Evolutionary conservation across 768 basidiomycete genomes (phyloP).

Genomic region (Coprinopsis sp.): DNA sequence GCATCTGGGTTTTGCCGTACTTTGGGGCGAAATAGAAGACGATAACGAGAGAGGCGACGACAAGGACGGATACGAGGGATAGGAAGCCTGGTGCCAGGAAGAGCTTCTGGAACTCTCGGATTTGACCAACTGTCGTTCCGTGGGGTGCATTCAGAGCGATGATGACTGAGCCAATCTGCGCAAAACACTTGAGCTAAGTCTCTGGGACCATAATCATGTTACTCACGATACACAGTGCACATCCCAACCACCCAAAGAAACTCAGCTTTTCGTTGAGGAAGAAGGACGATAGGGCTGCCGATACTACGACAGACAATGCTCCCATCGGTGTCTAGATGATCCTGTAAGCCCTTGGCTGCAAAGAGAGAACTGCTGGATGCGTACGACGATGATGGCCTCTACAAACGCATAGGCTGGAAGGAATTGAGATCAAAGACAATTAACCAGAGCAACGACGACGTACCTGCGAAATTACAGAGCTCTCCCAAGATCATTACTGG

Average conservation of each 20-base stretch:
- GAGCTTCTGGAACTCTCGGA: slow-evolving; percentile 65
- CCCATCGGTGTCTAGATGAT: slow-evolving; percentile 79
- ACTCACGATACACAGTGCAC: slow-evolving; percentile 83
- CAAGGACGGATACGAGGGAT: slow-evolving; percentile 58
- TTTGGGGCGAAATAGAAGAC: slow-evolving; percentile 79
- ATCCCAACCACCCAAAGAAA: slow-evolving; percentile 97
- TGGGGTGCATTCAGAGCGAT: slow-evolving; percentile 87
- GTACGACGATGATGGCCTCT: slow-evolving; percentile 86
- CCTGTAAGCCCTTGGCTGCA: neutral
- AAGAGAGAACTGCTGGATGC: slow-evolving; percentile 20
- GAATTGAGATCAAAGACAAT: slow-evolving; percentile 10
- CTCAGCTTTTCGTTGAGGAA: slow-evolving; percentile 91
- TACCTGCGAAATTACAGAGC: slow-evolving; percentile 82
- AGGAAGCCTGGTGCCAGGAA: slow-evolving; percentile 86
- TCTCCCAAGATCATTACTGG: slow-evolving; percentile 91
- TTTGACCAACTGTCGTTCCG: slow-evolving; percentile 66
- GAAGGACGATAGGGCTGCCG: slow-evolving; percentile 86
- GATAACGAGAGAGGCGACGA: slow-evolving; percentile 61
- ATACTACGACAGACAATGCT: slow-evolving; percentile 93
- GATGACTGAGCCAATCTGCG: slow-evolving; percentile 79
- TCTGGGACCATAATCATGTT: neutral
- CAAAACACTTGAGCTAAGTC: slow-evolving; percentile 1
- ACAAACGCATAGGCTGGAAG: slow-evolving; percentile 78
- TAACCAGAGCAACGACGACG: slow-evolving; percentile 21
- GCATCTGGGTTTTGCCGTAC: slow-evolving; percentile 89